Evolutionary conservation across 176 grass and related monocot species (phyloP).

Genomic region (Avena eriantha): DNA sequence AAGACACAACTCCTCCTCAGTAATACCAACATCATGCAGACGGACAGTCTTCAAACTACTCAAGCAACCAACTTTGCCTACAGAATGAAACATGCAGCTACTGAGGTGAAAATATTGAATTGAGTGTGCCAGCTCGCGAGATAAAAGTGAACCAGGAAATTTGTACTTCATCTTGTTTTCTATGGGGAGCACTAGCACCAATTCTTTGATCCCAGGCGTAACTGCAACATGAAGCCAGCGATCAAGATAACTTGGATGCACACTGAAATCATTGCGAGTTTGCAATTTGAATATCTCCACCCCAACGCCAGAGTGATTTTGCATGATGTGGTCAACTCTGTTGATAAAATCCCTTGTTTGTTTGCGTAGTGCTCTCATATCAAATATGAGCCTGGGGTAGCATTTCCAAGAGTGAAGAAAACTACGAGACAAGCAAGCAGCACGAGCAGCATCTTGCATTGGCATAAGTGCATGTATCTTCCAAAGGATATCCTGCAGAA

Average conservation of each 20-base stretch:
- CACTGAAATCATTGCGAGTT: conserved; percentile 1
- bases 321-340: conserved; percentile 37
- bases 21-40: conserved; percentile 26
- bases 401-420: conserved; percentile 28
- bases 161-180: background rate
- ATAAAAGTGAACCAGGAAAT: conserved; percentile 30
- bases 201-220: conserved; percentile 17
- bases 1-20: conserved; percentile 13
- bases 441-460: conserved; percentile 28
- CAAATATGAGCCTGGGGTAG: conserved; percentile 31
- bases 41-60: conserved; percentile 18
- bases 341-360: conserved; percentile 30
- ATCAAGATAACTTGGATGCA: conserved; percentile 14
- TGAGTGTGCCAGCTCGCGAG: background rate
- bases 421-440: conserved; percentile 13
- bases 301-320: conserved; percentile 7
- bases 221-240: conserved; percentile 30
- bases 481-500: conserved; percentile 29
- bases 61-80: conserved; percentile 1
- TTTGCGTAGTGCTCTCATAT: background rate
- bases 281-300: conserved; percentile 27
- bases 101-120: conserved; percentile 30
- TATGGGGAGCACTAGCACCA: conserved; percentile 8
- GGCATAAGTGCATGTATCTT: conserved; percentile 30
- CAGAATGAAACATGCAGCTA: background rate